Conservation (phyloP, 371 early-diverging fungal species). For the Syncephalastrum monosporum region DNA sequence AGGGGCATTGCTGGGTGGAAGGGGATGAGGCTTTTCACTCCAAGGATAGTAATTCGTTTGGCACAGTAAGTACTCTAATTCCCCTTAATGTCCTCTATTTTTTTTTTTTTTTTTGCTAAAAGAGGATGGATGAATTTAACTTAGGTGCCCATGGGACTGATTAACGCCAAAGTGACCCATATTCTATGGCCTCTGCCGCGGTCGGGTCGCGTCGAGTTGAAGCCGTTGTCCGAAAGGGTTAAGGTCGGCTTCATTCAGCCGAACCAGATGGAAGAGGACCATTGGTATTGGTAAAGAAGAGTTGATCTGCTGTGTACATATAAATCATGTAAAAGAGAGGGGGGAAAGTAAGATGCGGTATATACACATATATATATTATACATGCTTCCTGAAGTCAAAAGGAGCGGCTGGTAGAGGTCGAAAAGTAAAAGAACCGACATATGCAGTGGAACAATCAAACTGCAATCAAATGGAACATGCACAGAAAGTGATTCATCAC, state of each 20-base stretch:
- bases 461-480: no score
- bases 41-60: constrained; percentile 84
- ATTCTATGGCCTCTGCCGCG: constrained; percentile 74
- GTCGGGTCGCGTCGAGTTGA: constrained; percentile 53
- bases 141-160: constrained; percentile 69
- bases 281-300: constrained; percentile 16
- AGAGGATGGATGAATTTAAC: not conserved
- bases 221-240: constrained; percentile 32
- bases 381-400: no score
- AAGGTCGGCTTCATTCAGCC: constrained; percentile 19
- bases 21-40: constrained; percentile 88
- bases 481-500: no score
- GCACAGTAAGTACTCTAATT: constrained; percentile 60
- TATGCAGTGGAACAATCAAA: no score
- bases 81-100: not conserved
- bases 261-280: constrained; percentile 9
- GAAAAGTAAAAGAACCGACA: no score
- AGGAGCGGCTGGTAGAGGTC: no score
- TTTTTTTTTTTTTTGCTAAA: not conserved
- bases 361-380: no score
- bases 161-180: constrained; percentile 57
- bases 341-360: no score
- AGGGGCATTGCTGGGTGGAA: constrained; percentile 93
- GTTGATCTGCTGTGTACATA: no score
- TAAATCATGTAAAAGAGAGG: no score